Conservation (phyloP, 495 filamentous ascomycete species). For the Xeromyces bisporus region DNA sequence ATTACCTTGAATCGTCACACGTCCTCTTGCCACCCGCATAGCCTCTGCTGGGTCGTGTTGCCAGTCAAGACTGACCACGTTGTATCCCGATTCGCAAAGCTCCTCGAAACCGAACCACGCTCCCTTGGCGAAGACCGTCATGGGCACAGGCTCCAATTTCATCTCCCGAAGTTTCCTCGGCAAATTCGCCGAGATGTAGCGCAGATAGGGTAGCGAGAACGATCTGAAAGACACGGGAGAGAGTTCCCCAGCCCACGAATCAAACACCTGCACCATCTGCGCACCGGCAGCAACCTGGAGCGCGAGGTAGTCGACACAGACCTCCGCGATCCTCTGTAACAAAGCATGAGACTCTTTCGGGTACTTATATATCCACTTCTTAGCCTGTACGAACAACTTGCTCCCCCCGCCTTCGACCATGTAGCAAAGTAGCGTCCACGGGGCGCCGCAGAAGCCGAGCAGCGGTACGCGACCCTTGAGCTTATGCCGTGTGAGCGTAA, state of each 20-base stretch:
- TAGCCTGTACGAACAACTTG: slow-evolving; percentile 78
- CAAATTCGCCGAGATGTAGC: slow-evolving; percentile 62
- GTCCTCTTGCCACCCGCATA: slow-evolving; percentile 51
- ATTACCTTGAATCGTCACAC: slow-evolving; percentile 82
- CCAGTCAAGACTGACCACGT: slow-evolving; percentile 92
- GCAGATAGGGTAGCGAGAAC: slow-evolving; percentile 75
- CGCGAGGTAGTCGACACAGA: slow-evolving; percentile 88
- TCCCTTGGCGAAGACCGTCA: slow-evolving; percentile 99
- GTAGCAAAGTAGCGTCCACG: slow-evolving; percentile 93
- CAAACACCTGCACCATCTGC: slow-evolving; percentile 90
- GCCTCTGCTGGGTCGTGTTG: slow-evolving; percentile 78
- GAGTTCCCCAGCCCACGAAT: slow-evolving; percentile 93
- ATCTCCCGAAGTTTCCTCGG: slow-evolving; percentile 55
- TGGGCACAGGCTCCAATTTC: slow-evolving; percentile 64
- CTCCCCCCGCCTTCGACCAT: slow-evolving; percentile 96
- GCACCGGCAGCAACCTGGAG: slow-evolving; percentile 84
- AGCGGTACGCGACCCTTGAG: slow-evolving; percentile 74
- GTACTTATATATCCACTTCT: slow-evolving; percentile 93
- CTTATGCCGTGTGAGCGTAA: slow-evolving; percentile 79
- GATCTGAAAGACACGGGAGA: slow-evolving; percentile 64
- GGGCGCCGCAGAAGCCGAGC: slow-evolving; percentile 94
- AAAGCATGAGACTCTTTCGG: slow-evolving; percentile 61
- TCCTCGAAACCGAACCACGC: slow-evolving; percentile 93
- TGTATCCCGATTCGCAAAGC: slow-evolving; percentile 73
- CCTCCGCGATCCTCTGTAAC: slow-evolving; percentile 74